phyloP scores from a whole-genome alignment of 2,329 filamentous ascomycete species.

The Alternaria burnsii region DNA sequence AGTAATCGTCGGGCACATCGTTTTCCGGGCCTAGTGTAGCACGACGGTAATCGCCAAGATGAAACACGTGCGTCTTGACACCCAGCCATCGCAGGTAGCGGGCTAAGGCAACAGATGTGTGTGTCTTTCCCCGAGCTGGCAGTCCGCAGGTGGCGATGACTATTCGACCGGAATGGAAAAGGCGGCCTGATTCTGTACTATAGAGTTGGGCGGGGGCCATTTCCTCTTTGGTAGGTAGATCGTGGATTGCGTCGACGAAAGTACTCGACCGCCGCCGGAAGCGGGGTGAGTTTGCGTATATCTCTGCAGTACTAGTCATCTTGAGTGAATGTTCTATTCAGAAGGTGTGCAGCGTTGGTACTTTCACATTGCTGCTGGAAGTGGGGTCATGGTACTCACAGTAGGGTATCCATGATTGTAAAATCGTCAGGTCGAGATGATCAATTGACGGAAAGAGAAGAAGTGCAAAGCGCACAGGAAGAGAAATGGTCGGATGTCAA shows the following conservation, averaged over 20 bases:
- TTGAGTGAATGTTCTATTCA: conserved; percentile 27
- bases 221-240: conserved; percentile 81
- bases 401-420: conserved; percentile 66
- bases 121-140: conserved; percentile 95
- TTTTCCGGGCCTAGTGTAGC: conserved; percentile 85
- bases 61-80: conserved; percentile 97
- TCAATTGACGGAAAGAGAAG: conserved; percentile 13
- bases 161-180: conserved; percentile 97
- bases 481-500: conserved; percentile 12
- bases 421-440: conserved; percentile 17
- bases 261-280: conserved; percentile 94
- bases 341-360: conserved; percentile 5
- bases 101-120: conserved; percentile 94
- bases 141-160: conserved; percentile 97
- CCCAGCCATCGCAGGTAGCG: conserved; percentile 96
- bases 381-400: conserved; percentile 59
- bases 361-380: conserved; percentile 21
- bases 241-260: conserved; percentile 96
- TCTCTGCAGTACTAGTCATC: conserved; percentile 77
- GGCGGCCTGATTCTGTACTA: conserved; percentile 94
- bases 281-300: conserved; percentile 87
- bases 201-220: conserved; percentile 97
- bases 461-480: conserved; percentile 12
- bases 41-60: conserved; percentile 93
- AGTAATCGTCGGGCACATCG: conserved; percentile 94